Base-by-base conservation (phyloP, 2,329 filamentous ascomycete genomes). In the Colletotrichum incanum region DNA sequence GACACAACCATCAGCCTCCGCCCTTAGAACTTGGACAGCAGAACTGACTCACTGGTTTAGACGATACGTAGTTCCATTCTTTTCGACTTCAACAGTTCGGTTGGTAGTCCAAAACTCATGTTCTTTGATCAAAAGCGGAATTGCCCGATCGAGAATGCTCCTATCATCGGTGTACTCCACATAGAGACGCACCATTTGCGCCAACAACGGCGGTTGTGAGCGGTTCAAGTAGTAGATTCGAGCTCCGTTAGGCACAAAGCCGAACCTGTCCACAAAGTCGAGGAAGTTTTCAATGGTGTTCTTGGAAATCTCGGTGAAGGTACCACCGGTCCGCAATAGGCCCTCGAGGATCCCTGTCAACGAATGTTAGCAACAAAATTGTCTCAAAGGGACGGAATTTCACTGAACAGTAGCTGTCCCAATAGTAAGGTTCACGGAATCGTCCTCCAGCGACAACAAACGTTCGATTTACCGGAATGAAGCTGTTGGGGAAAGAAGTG, bases 361-460 rank as follows among this genome's bases (percentile, higher is more conserved):
- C 26, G 31, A 56, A 43, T 28, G 20, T 39, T 41, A 23, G 34
- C 11, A 49, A 31, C 20, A 2, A 16, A 12, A 28, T 28, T 9
- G 7, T 9, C 12, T n/a, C 26, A 3, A 14, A 52, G 8, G 16
- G 28, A 20, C 5, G 4, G 37, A 34, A 12, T 12, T 28, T 5
- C 20, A 18, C 18, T 50, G 18, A 31, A 67, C 73, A 74, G 82
- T 88, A 93, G 41, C 89, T 91, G 79, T 93, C 91, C 91, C 91
- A 93, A 79, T 93, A 93, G 78, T 93, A 93, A 1, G 90, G 87
- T 80, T 93, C 91, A 43, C 91, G 85, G 83, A 93, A 93, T 39
- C 91, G 89, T n/a, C 91, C 91, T 16, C 91, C 91, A 4, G 91
- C 91, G 20, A 93, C 87, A n/a, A 93, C 90, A 76, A 93, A 93